phyloP scores from a whole-genome alignment of 1,284 basidiomycete species.

The Boletellus deceptivus region DNA sequence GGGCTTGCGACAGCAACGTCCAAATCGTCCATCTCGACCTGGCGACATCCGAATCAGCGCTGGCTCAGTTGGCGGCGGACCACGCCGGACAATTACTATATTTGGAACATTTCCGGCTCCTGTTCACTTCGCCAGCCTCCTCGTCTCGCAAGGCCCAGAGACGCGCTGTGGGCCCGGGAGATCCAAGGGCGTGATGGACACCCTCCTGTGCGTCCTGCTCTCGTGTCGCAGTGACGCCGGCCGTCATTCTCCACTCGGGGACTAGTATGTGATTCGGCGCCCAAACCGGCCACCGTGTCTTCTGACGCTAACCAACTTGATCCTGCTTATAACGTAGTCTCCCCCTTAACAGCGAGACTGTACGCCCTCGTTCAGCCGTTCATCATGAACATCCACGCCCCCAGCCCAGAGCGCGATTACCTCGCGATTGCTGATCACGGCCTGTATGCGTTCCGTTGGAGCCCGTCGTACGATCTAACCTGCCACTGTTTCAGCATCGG shows the following conservation, averaged over 20 bases:
- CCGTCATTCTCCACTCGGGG: background rate
- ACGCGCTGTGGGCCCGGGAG: too few relatives aligned
- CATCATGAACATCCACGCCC: constrained; percentile 38
- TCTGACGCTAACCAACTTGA: too few relatives aligned
- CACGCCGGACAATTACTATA: constrained; percentile 11
- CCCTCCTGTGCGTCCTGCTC: too few relatives aligned
- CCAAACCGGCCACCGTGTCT: constrained; percentile 3
- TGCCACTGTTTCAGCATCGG: constrained; percentile 54
- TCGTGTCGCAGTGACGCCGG: background rate
- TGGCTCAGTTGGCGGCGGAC: constrained; percentile 2
- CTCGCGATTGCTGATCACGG: constrained; percentile 69
- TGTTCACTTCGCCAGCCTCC: too few relatives aligned
- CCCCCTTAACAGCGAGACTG: background rate
- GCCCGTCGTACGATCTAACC: constrained; percentile 8
- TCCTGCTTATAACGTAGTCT: too few relatives aligned
- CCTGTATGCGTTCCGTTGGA: constrained; percentile 48
- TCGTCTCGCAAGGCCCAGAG: too few relatives aligned
- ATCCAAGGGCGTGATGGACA: too few relatives aligned
- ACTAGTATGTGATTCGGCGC: background rate
- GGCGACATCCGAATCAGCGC: constrained; percentile 5
- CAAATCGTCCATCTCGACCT: constrained; percentile 26
- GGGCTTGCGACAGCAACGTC: constrained; percentile 23
- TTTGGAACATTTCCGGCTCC: constrained; percentile 9
- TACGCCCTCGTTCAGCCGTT: background rate
- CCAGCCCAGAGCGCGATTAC: constrained; percentile 48